Evolutionary conservation across 2,329 filamentous ascomycete species (phyloP).

Genomic region (Trichoderma sp.): DNA sequence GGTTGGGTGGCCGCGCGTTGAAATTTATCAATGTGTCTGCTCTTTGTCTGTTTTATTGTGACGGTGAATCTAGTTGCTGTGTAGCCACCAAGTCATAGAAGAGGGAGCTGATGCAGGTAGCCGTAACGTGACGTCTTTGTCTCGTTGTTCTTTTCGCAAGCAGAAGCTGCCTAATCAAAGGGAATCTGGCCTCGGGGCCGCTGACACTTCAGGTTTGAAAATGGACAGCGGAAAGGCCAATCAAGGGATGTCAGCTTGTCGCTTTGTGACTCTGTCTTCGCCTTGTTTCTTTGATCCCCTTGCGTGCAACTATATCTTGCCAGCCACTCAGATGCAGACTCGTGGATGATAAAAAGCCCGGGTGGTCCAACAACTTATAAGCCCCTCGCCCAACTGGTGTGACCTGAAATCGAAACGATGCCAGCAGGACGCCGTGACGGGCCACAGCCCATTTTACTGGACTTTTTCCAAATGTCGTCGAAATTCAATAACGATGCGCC

Average conservation of each 20-base stretch:
- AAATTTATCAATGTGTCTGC: background rate
- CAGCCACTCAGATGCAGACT: background rate
- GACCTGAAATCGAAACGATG: background rate
- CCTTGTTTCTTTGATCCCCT: background rate
- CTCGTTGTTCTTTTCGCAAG: no score
- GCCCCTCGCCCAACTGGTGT: no score
- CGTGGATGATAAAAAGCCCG: background rate
- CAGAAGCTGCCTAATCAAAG: background rate
- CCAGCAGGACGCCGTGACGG: background rate
- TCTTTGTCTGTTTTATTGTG: background rate
- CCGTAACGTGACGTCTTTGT: background rate
- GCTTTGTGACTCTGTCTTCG: background rate
- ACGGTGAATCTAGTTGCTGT: background rate
- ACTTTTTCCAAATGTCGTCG: background rate
- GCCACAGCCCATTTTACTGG: background rate
- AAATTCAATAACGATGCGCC: background rate
- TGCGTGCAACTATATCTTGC: background rate
- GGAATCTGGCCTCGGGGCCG: background rate
- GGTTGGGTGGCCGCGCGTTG: no score
- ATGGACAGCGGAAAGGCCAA: background rate
- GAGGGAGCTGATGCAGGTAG: slow-evolving; percentile 29
- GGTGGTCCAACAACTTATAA: background rate
- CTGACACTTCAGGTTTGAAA: background rate
- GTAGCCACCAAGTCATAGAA: background rate
- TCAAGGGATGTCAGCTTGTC: background rate